Conservation (phyloP, 495 filamentous ascomycete species). For the Chaetomidium leptoderma region DNA sequence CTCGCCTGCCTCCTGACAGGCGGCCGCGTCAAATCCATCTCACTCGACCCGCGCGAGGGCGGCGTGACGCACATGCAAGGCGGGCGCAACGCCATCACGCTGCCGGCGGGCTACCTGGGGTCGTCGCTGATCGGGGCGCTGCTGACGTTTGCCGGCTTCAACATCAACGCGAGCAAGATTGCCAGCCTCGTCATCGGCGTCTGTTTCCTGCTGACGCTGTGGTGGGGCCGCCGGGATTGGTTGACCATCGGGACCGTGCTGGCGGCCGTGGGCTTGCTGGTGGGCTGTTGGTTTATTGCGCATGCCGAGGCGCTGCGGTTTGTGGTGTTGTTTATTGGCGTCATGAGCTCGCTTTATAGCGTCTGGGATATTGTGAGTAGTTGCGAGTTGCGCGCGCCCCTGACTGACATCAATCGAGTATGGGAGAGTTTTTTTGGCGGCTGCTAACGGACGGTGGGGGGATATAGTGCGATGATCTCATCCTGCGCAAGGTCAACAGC, state of each 20-base stretch:
- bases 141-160: constrained; percentile 74
- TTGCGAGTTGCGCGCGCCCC: no score
- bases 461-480: constrained; percentile 70
- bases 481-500: constrained; percentile 73
- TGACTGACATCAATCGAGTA: no score
- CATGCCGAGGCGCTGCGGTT: constrained; percentile 69
- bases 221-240: constrained; percentile 78
- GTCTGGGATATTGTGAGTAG: constrained; percentile 81
- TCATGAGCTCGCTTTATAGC: constrained; percentile 72
- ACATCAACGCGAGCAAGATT: constrained; percentile 74
- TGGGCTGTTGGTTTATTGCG: constrained; percentile 75
- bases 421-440: background rate
- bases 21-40: constrained; percentile 64
- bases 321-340: constrained; percentile 75
- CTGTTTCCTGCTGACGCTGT: constrained; percentile 70
- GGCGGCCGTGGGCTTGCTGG: constrained; percentile 63
- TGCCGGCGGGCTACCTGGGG: constrained; percentile 74
- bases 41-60: constrained; percentile 60
- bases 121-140: constrained; percentile 70
- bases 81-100: constrained; percentile 65
- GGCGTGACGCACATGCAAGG: constrained; percentile 77
- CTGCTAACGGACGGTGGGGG: no score
- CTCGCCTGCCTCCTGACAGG: constrained; percentile 68
- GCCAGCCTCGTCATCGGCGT: constrained; percentile 67
- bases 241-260: constrained; percentile 66